Conservation (phyloP, 352 stramenopile genomes). For the Blastocystis sp. region DNA sequence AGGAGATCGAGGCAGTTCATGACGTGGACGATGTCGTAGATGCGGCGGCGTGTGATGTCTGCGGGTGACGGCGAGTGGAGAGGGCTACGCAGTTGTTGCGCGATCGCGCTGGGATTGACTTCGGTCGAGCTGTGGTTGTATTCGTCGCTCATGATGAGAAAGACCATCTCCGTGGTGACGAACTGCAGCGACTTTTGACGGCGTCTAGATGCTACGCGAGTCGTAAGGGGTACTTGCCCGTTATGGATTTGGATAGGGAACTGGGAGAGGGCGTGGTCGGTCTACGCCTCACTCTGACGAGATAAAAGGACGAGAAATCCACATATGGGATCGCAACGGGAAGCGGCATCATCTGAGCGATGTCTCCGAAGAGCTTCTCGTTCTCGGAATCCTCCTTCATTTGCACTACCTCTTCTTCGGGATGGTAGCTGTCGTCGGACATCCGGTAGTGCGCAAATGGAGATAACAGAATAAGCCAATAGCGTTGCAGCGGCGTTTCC, state of each 20-base stretch:
- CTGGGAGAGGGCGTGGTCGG: not conserved
- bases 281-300: not conserved
- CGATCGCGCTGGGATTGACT: constrained; percentile 49
- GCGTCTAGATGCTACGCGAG: not conserved
- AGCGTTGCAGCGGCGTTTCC: not conserved
- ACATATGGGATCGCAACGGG: not conserved
- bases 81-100: constrained; percentile 35
- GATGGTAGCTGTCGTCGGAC: constrained; percentile 55
- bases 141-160: constrained; percentile 41
- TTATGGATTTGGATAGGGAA: constrained; percentile 9
- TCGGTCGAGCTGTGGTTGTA: not conserved
- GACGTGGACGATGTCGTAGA: constrained; percentile 71
- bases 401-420: not conserved
- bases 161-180: constrained; percentile 58
- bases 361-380: not conserved
- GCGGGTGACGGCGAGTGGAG: not conserved
- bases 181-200: constrained; percentile 70
- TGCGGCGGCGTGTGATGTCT: constrained; percentile 69
- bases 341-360: not conserved
- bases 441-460: not conserved
- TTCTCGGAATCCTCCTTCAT: not conserved
- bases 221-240: constrained; percentile 40
- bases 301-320: not conserved
- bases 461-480: constrained; percentile 12
- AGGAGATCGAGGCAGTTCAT: constrained; percentile 41